Base-by-base conservation (phyloP, 495 filamentous ascomycete genomes). In the Oleoguttula mirabilis region DNA sequence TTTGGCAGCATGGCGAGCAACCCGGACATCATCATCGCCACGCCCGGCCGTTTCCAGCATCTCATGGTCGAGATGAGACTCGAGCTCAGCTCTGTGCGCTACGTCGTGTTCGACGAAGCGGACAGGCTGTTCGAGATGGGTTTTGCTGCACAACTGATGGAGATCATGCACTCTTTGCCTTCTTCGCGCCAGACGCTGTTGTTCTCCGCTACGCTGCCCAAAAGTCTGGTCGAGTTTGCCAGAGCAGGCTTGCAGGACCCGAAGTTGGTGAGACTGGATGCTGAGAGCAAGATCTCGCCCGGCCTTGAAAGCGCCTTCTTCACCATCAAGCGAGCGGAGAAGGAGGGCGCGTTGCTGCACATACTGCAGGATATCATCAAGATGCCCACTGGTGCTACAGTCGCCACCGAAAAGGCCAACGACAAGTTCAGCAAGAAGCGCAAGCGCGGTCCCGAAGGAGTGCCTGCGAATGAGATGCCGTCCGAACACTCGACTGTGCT, bases 101-200 rank as follows among this genome's bases (percentile, higher is more conserved):
- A 95, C 55, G 83, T 92, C 20, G 90, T 96, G 22, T 96, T 98
- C 34, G 90, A 98, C 59, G 90, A 98, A 57, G 90, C 90, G 11
- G 90, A 98, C 68, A 71, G 90, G 35, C 67, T 98, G 2, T 98
- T 96, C 62, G 90, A 98, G 62, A 93, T 95, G 85, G 90, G 90
- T 46, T 98, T 98, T 59, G 84, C 84, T 14, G 76, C 81, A 5
- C 92, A 98, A 57, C 68, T 98, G 34, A 80, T 80, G 2, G 92
- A 98, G 61, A 95, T 98, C 69, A 62, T 96, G 32, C 77, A 94
- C 58, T 79, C 85, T 1, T 67, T 98, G 25, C 90, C 90, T 5
- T 59, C 76, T 5, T 77, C 77, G 27, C 72, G 92, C 19, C 90
- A 98, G 54, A 98, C 88, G 1, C 69, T 95, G 14, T 68, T 98